Evolutionary conservation across 2,329 filamentous ascomycete genomes (phyloP), one percentile per base, ranked within the genome.

Genomic region (Didymella keratinophila): DNA sequence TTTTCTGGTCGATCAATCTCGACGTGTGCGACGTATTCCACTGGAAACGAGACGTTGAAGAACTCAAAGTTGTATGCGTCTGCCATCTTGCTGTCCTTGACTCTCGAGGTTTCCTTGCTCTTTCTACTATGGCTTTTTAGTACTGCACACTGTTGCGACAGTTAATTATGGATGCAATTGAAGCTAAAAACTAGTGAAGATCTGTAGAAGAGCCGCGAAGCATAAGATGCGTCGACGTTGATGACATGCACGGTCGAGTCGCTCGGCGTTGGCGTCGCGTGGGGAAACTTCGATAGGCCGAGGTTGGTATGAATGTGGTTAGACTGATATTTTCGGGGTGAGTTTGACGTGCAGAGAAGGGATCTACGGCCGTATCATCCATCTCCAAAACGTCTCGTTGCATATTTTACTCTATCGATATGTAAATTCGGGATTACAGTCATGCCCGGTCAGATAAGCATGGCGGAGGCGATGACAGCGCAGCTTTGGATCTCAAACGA

Each of bases 1-100:
- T 96, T 97, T 65, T 86, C 78, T 1, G 93, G 87, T 1, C 93
- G 86, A 81, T 96, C 93, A 79, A 96, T 96, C 79, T 97, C 89
- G 58, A 98, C 90, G 75, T 96, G 92, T n/a, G 89, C 91, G 47
- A 97, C 89, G 80, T 87, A 87, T 71, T 89, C 84, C 36, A 80
- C 71, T 0, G 93, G 91, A 41, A 87, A 87, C n/a, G 85, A 87
- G 67, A 96, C 82, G 65, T 87, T 86, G 84, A 92, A 93, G 81
- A 90, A 82, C 66, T 88, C 80, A 78, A 86, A 89, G 10, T 76
- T 71, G 64, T 78, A 80, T 23, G 69, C 60, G 32, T 71, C 64
- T 34, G 71, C 71, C 70, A 73, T 73, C 10, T 50, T 63, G 51
- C 23, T 30, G 32, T n/a, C 16, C 12, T 14, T 32, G 10, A 4